Evolutionary conservation across 2,329 filamentous ascomycete species (phyloP), one percentile per base, ranked within the genome.

Genomic region (Verticillium albo-atrum): DNA sequence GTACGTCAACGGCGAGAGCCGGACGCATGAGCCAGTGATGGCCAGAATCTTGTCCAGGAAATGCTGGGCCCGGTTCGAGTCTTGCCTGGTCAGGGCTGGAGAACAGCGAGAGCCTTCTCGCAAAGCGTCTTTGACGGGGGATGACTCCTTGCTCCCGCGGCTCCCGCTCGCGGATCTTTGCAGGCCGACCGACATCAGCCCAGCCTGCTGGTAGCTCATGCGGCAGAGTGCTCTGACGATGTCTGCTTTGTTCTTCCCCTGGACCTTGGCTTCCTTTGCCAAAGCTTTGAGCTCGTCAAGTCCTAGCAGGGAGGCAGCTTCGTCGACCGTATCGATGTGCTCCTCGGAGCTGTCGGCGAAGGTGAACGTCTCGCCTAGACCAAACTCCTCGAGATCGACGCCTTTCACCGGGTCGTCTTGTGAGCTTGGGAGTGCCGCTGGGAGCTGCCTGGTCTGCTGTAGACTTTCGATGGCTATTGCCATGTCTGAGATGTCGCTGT

Each of bases 191-290:
- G 89, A 91, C 61, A 85, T 80, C n/a, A 98, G 78, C 0, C 91
- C 89, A 7, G 83, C 79, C 70, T 98, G 94, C 61, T 85, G 86
- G 60, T 87, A 84, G 70, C 89, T 94, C 68, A 87, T 85, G 56
- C 82, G 83, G n/a, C 86, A 83, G 9, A 98, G 79, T n/a, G 89
- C 88, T 62, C 82, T 83, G 28, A 93, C 75, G 7, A 98, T 75
- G 35, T 96, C 92, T 35, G 83, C 79, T 72, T 99, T 99, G 67
- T 90, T 97, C 72, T 91, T 95, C 1, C 94, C 94, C 66, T 90
- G 86, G 0, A 96, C 83, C 66, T 92, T 97, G 3, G 88, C 90
- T 64, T 97, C 91, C 70, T 91, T 97, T 1, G 92, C 91, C 12
- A 99, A 75, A 0, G 74, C 71, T 70, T 95, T 98, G 25, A 98